Percentiles rank a stretch among this genome's conserved stretches.
Conservation (phyloP, 2,329 filamentous ascomycete species). For the Sarocladium strictum region DNA sequence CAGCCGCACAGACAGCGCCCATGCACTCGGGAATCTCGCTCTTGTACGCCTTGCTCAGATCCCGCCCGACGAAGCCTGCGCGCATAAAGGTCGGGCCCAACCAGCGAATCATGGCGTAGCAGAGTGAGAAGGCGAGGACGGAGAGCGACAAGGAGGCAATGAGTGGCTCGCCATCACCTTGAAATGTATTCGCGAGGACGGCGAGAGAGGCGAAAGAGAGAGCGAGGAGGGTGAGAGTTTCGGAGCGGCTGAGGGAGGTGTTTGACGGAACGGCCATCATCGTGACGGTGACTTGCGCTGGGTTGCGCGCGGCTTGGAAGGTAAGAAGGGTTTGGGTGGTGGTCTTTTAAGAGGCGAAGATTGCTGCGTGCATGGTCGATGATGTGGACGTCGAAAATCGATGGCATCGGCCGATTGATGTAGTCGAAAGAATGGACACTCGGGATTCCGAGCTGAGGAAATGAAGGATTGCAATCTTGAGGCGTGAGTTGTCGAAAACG, state of each 20-base stretch:
- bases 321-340: not conserved
- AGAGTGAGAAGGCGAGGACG: constrained; percentile 72
- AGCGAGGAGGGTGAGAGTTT: constrained; percentile 51
- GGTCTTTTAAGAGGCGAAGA: not conserved
- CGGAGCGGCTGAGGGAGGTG: constrained; percentile 41
- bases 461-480: not conserved
- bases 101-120: constrained; percentile 87
- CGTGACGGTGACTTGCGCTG: not conserved
- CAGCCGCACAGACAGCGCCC: constrained; percentile 87
- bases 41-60: constrained; percentile 67
- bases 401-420: not conserved
- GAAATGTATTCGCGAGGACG: constrained; percentile 74
- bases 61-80: constrained; percentile 82
- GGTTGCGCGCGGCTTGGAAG: not conserved
- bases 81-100: constrained; percentile 84
- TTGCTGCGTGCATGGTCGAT: not conserved
- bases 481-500: not conserved
- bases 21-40: constrained; percentile 90
- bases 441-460: not conserved
- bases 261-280: constrained; percentile 24
- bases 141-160: constrained; percentile 84
- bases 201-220: constrained; percentile 64
- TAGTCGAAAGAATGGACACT: not conserved
- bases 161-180: constrained; percentile 81
- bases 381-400: not conserved